Conservation (phyloP, 495 filamentous ascomycete genomes). For the Talaromyces trachyspermus region DNA sequence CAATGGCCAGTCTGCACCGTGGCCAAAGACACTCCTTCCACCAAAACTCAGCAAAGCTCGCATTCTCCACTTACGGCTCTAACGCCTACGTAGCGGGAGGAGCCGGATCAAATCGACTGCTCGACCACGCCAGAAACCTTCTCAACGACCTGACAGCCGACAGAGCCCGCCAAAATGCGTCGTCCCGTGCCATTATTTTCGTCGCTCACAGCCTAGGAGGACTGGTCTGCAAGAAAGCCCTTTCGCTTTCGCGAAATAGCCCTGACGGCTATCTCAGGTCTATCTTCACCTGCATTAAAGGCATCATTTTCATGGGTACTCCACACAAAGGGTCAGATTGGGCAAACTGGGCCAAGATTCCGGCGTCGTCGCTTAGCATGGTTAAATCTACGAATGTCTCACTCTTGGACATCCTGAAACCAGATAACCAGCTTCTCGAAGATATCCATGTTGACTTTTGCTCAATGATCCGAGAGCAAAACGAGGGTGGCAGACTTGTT, state of each 20-base stretch:
- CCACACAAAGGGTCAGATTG: constrained; percentile 30
- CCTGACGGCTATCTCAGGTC: constrained; percentile 18
- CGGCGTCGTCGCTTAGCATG: constrained; percentile 11
- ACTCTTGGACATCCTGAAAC: constrained; percentile 13
- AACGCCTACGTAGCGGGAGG: constrained; percentile 19
- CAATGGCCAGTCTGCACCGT: constrained; percentile 9
- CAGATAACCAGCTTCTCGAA: constrained; percentile 15
- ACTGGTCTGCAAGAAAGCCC: constrained; percentile 26
- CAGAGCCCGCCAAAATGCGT: constrained; percentile 10
- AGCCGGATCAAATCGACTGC: constrained; percentile 15
- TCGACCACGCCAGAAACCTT: constrained; percentile 20
- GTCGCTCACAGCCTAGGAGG: constrained; percentile 26
- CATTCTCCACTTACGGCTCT: constrained; percentile 22
- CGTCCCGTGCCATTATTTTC: constrained; percentile 21
- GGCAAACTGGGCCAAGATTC: constrained; percentile 26
- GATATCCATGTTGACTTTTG: constrained; percentile 14
- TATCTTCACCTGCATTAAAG: constrained; percentile 23
- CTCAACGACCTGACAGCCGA: constrained; percentile 17
- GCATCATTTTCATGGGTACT: constrained; percentile 34
- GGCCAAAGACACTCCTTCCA: constrained; percentile 21
- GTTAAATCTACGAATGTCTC: constrained; percentile 14
- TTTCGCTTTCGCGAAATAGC: constrained; percentile 11
- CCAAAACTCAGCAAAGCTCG: constrained; percentile 15
- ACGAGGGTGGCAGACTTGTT: constrained; percentile 9
- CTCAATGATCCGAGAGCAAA: constrained; percentile 8